Evolutionary conservation across 2,329 filamentous ascomycete genomes (phyloP), one percentile per base, ranked within the genome.

Genomic region (Camillea tinctor): DNA sequence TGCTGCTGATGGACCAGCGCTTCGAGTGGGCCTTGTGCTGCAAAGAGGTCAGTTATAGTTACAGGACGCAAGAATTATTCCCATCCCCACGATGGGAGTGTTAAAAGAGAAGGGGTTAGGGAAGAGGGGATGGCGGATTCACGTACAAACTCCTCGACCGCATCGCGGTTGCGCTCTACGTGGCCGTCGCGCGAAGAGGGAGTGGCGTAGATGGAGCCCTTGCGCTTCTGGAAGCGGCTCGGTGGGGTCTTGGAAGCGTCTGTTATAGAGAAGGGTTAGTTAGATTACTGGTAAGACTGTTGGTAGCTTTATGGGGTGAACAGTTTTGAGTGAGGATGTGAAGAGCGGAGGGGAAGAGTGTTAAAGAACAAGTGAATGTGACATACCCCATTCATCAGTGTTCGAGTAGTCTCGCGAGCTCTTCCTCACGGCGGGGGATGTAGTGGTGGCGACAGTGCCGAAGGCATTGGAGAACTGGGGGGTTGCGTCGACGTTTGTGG

Each of bases 181-280:
- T 88, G 85, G 19, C 86, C 86, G 72, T 90, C 88, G 60, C 87
- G 82, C 22, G 84, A 88, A 68, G 78, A 78, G 2, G 85, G 87
- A 8, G 88, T 90, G 52, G 86, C 84, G 71, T 86, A 88, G 74
- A 89, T 88, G 70, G 84, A 88, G 58, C 87, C 87, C 74, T 88
- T 86, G 69, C 85, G 84, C 76, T 88, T 88, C 74, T 90, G 87
- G 76, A 90, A 89, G 52, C 85, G 84, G 63, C 83, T 87, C 9
- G 87, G 87, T 1, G 85, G 85, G 0, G 88, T 86, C 74, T 89
- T 89, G 66, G 84, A 81, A 3, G 87, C 87, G 73, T 90, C 87
- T 86, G 54, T 61, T 40, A 4, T 11, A 17, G 11, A 51, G 26
- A 15, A 19, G 51, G 59, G 52, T 57, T 19, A 50, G 51, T 65